Evolutionary conservation across 805 yeast species (phyloP).

Genomic region (Candida gorgasii): DNA sequence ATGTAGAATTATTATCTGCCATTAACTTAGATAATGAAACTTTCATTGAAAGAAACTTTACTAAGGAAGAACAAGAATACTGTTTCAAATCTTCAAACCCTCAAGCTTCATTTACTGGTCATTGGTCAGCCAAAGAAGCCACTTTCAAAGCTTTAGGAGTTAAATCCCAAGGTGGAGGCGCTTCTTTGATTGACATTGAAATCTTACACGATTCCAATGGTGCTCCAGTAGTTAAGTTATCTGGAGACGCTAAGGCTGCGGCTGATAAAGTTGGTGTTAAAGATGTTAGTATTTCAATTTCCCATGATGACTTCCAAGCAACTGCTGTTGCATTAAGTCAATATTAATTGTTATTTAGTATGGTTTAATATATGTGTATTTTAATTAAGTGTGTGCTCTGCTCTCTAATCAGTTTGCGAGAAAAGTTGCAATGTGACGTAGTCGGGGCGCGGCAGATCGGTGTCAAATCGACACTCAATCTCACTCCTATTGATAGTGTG

Average conservation of each 20-base stretch:
- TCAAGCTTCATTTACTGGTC: slow-evolving; percentile 91
- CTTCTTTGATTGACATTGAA: slow-evolving; percentile 88
- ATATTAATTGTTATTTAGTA: slow-evolving; percentile 28
- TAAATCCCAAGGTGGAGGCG: slow-evolving; percentile 91
- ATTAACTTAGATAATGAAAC: slow-evolving; percentile 87
- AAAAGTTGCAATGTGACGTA: too few relatives aligned
- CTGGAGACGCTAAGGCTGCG: slow-evolving; percentile 74
- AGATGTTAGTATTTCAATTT: slow-evolving; percentile 80
- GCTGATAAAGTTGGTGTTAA: slow-evolving; percentile 72
- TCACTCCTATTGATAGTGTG: slow-evolving; percentile 3
- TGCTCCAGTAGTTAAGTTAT: slow-evolving; percentile 77
- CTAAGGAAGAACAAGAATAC: slow-evolving; percentile 74
- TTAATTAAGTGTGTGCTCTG: neutral
- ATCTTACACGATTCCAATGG: slow-evolving; percentile 70
- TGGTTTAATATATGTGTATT: neutral
- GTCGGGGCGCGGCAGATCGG: too few relatives aligned
- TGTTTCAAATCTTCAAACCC: slow-evolving; percentile 74
- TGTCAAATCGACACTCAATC: too few relatives aligned
- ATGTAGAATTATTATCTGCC: slow-evolving; percentile 84
- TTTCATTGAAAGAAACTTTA: slow-evolving; percentile 90
- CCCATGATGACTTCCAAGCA: slow-evolving; percentile 96
- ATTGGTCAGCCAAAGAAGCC: slow-evolving; percentile 99
- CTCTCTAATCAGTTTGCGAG: too few relatives aligned
- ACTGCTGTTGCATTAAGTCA: slow-evolving; percentile 92
- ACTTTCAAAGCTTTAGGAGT: slow-evolving; percentile 95